These are phyloP conservation scores for Vigna hirtella DNA, from an alignment of 306 rosid genomes.

Conservation along the genomic window DNA sequence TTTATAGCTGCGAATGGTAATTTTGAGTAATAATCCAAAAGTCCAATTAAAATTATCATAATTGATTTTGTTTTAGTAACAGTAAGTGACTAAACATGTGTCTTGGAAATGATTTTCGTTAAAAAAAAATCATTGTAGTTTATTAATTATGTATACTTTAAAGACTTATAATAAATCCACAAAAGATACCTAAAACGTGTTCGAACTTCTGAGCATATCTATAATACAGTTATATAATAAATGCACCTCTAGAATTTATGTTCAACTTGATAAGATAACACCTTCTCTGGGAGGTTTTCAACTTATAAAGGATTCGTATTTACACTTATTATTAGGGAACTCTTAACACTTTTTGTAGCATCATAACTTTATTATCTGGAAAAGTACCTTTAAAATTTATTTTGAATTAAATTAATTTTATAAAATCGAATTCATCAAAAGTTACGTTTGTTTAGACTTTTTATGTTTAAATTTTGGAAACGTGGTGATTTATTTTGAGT, in stretches of 20 bases:
- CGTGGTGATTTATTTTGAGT: background rate
- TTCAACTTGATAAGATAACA: background rate
- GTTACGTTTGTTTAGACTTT: too few relatives aligned
- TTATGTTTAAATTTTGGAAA: too few relatives aligned
- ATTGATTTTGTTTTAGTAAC: background rate
- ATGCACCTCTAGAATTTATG: background rate
- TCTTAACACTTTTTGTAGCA: too few relatives aligned
- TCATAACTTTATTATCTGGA: background rate
- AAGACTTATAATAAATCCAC: background rate
- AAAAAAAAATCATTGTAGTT: background rate
- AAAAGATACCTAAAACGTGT: background rate
- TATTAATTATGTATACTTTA: background rate
- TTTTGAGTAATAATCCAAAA: background rate
- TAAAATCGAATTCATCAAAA: too few relatives aligned
- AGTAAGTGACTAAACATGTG: too few relatives aligned
- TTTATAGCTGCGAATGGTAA: background rate
- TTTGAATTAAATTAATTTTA: too few relatives aligned
- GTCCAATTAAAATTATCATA: background rate
- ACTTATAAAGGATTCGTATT: background rate
- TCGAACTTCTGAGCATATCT: background rate
- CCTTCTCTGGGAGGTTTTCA: background rate
- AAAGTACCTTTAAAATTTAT: too few relatives aligned
- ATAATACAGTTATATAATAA: too few relatives aligned
- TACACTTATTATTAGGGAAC: background rate
- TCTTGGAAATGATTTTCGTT: too few relatives aligned